These are phyloP conservation scores for sunflower (Helianthus annuus) DNA, from an alignment of 129 eudicot genomes.

Conservation along the genomic window DNA sequence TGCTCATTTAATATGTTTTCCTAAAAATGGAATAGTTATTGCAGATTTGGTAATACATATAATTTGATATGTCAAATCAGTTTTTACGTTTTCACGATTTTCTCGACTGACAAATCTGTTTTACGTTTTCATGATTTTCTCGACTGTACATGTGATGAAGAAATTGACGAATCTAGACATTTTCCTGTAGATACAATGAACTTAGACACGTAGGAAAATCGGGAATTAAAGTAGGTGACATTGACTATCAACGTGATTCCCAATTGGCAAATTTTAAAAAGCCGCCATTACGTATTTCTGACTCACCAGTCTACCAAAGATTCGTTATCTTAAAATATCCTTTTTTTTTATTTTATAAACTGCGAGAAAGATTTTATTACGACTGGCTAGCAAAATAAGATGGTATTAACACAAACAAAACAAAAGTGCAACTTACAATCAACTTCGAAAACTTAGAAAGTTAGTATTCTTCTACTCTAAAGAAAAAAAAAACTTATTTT, in stretches of 20 bases:
- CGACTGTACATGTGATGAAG: neutral
- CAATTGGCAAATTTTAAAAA: neutral
- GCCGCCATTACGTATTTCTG: conserved; percentile 18
- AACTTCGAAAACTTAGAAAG: too few species aligned
- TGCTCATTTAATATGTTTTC: too few species aligned
- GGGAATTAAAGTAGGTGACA: neutral
- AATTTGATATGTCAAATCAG: too few species aligned
- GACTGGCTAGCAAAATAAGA: too few species aligned
- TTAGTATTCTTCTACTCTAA: too few species aligned
- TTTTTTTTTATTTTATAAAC: neutral
- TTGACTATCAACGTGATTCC: conserved; percentile 15
- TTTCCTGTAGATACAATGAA: neutral
- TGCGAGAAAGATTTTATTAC: too few species aligned
- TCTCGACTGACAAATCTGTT: neutral
- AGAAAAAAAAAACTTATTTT: too few species aligned
- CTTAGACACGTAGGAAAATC: conserved; percentile 17
- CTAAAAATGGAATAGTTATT: too few species aligned
- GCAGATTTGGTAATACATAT: too few species aligned
- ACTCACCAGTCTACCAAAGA: neutral
- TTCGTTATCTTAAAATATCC: neutral
- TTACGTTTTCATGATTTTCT: neutral
- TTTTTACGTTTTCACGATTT: neutral
- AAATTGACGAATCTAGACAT: conserved; percentile 9
- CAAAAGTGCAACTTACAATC: too few species aligned
- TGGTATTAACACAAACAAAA: too few species aligned